These are phyloP conservation scores for Ophiosphaerella narmari DNA, from an alignment of 2,329 filamentous ascomycete genomes.

Conservation along the genomic window DNA sequence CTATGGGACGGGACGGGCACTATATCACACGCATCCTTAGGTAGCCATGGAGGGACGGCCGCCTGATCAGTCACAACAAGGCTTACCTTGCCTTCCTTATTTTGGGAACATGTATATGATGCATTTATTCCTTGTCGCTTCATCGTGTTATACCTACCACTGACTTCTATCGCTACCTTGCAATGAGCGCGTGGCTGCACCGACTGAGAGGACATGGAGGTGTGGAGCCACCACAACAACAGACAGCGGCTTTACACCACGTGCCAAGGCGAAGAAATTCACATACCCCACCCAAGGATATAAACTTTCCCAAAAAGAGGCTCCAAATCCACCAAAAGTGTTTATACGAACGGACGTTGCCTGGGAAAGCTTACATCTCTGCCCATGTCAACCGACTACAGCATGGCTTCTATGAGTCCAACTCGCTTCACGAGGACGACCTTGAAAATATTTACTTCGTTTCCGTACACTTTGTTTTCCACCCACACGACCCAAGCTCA, in stretches of 20 bases:
- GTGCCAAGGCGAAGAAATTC: conserved; percentile 13
- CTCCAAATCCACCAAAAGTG: conserved; percentile 45
- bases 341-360: conserved; percentile 55
- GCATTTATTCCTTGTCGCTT: background rate
- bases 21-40: too few species aligned
- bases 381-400: conserved; percentile 57
- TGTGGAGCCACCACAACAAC: conserved; percentile 2
- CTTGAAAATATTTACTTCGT: conserved; percentile 55
- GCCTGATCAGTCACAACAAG: too few species aligned
- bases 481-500: conserved; percentile 48
- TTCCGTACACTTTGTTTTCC: conserved; percentile 56
- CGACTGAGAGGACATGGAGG: conserved; percentile 5
- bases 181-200: conserved; percentile 17
- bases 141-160: too few species aligned
- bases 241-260: background rate
- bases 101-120: too few species aligned
- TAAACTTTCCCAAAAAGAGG: conserved; percentile 30
- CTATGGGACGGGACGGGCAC: too few species aligned
- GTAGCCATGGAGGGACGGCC: too few species aligned
- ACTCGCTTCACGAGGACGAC: conserved; percentile 48
- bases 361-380: conserved; percentile 55
- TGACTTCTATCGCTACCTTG: background rate
- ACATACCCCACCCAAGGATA: conserved; percentile 21
- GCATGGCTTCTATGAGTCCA: conserved; percentile 53
- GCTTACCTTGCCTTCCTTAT: background rate